A percentile compares a stretch with the other conserved stretches of the same genome.
phyloP scores from a whole-genome alignment of 305 asterid species.

The Rubia peregrina region DNA sequence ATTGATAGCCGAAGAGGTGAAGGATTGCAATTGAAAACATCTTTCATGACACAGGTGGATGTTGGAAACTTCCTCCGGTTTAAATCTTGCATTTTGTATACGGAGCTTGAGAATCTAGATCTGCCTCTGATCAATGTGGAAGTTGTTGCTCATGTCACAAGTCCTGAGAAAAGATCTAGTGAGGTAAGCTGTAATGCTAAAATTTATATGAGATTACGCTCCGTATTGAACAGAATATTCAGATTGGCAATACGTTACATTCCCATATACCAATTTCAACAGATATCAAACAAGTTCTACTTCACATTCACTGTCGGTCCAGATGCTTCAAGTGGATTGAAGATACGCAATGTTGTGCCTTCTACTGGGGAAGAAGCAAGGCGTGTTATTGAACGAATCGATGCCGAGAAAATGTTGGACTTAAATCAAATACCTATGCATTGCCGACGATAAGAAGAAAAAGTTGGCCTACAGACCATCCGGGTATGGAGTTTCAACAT shows the following conservation, averaged over 20 bases:
- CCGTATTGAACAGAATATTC: background rate
- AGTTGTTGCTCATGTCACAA: slow-evolving; percentile 83
- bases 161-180: slow-evolving; percentile 77
- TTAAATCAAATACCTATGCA: background rate
- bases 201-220: background rate
- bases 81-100: slow-evolving; percentile 75
- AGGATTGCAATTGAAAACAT: background rate
- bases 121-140: slow-evolving; percentile 78
- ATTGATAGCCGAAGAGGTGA: background rate
- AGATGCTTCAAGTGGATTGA: slow-evolving; percentile 44
- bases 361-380: slow-evolving; percentile 82
- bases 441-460: background rate
- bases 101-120: slow-evolving; percentile 58
- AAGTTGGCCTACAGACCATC: background rate
- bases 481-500: background rate
- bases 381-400: slow-evolving; percentile 70
- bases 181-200: slow-evolving; percentile 38
- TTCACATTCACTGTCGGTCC: slow-evolving; percentile 66
- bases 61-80: slow-evolving; percentile 90
- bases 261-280: slow-evolving; percentile 5
- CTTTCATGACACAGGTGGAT: slow-evolving; percentile 64
- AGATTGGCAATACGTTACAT: background rate
- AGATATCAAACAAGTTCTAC: slow-evolving; percentile 91
- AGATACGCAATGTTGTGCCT: slow-evolving; percentile 69
- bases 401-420: slow-evolving; percentile 54